Conservation (phyloP, 1,139 yeast genomes). For the Dujonia santamariae region DNA sequence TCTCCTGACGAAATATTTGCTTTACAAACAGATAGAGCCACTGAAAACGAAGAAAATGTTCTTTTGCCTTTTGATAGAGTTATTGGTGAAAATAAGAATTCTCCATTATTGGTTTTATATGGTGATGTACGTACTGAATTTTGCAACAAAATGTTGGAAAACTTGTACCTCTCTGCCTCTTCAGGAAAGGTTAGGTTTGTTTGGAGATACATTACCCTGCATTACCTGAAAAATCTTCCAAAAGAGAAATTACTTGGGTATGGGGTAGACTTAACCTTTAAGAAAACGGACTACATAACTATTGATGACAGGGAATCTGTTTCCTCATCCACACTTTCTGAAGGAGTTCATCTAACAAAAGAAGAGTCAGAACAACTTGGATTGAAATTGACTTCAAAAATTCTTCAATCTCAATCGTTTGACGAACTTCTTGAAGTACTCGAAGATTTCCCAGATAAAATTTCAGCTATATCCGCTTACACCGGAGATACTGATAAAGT, state of each 20-base stretch:
- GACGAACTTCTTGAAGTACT: conserved; percentile 35
- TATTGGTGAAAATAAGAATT: conserved; percentile 42
- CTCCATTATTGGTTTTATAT: conserved; percentile 46
- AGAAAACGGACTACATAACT: conserved; percentile 61
- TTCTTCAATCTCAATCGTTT: conserved; percentile 22
- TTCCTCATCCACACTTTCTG: conserved; percentile 5
- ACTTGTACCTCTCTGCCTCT: conserved; percentile 57
- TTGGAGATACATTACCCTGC: conserved; percentile 63
- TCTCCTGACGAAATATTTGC: conserved; percentile 70
- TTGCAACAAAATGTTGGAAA: conserved; percentile 56
- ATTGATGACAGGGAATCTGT: conserved; percentile 55
- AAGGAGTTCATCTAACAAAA: conserved; percentile 16
- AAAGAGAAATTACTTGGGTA: conserved; percentile 55
- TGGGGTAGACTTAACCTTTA: conserved; percentile 61
- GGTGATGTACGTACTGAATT: conserved; percentile 46
- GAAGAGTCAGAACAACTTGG: conserved; percentile 39
- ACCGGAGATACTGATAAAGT: conserved; percentile 15
- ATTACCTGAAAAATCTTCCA: conserved; percentile 2
- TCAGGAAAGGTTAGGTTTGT: conserved; percentile 68
- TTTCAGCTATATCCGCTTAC: conserved; percentile 1
- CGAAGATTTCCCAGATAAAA: conserved; percentile 44
- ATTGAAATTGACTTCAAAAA: conserved; percentile 42
- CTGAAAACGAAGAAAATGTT: conserved; percentile 13
- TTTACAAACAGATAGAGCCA: conserved; percentile 41
- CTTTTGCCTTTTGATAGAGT: conserved; percentile 56